Evolutionary conservation across 108 stramenopile species (phyloP).

Genomic region (Pseudonitzschia delicatissima): DNA sequence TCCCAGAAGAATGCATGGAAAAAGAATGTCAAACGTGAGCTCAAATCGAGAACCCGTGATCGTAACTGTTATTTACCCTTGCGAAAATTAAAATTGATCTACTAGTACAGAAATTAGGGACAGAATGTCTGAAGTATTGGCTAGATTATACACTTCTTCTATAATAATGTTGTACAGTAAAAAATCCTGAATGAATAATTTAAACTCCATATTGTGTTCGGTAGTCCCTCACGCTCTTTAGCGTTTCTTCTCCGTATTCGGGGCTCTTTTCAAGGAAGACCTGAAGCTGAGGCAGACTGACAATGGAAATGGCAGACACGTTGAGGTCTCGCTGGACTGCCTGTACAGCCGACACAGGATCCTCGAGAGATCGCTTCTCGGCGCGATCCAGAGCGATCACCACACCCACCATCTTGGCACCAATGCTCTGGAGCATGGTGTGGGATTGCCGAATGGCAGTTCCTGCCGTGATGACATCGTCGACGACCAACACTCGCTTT

Average conservation of each 20-base stretch:
- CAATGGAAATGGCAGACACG: conserved; percentile 89
- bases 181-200: too few species aligned
- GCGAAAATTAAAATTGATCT: too few species aligned
- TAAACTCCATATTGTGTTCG: conserved; percentile 78
- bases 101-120: too few species aligned
- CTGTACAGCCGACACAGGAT: conserved; percentile 85
- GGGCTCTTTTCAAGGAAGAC: conserved; percentile 60
- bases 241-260: conserved; percentile 54
- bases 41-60: too few species aligned
- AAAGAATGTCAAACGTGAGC: too few species aligned
- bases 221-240: conserved; percentile 64
- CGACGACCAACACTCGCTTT: conserved; percentile 93
- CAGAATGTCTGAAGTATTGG: too few species aligned
- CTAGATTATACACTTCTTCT: too few species aligned
- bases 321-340: conserved; percentile 83
- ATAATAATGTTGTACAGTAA: too few species aligned
- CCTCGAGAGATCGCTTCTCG: conserved; percentile 82
- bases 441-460: conserved; percentile 96
- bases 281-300: conserved; percentile 82
- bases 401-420: conserved; percentile 88
- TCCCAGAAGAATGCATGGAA: too few species aligned
- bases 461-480: conserved; percentile 99
- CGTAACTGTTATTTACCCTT: too few species aligned
- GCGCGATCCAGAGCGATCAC: conserved; percentile 95
- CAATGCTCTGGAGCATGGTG: conserved; percentile 68